Evolutionary conservation across 2,329 filamentous ascomycete genomes (phyloP).

Genomic region (Xylariaceae sp.): DNA sequence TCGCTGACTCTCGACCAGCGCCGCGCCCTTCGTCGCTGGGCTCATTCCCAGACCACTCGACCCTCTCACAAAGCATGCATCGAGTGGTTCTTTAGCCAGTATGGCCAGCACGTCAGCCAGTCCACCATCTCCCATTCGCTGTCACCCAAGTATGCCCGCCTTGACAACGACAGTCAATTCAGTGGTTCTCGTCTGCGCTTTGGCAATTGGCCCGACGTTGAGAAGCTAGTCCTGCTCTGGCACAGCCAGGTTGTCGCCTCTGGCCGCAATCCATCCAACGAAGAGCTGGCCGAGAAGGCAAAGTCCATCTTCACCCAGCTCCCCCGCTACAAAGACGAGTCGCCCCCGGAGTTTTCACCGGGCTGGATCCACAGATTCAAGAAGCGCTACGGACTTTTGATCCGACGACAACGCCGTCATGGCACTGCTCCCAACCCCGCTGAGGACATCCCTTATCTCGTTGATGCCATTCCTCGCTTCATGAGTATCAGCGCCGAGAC

Average conservation of each 20-base stretch:
- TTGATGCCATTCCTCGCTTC: constrained; percentile 56
- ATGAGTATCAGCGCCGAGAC: constrained; percentile 57
- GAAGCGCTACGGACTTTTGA: constrained; percentile 57
- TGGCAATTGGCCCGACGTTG: constrained; percentile 60
- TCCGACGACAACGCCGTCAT: constrained; percentile 53
- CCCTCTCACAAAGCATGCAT: constrained; percentile 61
- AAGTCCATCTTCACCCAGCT: constrained; percentile 56
- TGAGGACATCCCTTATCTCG: constrained; percentile 56
- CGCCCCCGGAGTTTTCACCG: constrained; percentile 58
- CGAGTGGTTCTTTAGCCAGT: constrained; percentile 58
- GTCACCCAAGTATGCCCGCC: constrained; percentile 58
- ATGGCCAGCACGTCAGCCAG: constrained; percentile 58
- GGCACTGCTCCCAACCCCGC: constrained; percentile 46
- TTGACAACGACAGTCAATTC: constrained; percentile 58
- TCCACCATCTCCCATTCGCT: constrained; percentile 61
- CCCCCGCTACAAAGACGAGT: constrained; percentile 57
- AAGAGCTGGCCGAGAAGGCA: constrained; percentile 60
- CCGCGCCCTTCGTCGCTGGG: constrained; percentile 57
- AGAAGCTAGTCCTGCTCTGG: constrained; percentile 82
- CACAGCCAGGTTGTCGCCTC: constrained; percentile 43
- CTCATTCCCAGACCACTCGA: constrained; percentile 51
- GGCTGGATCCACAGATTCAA: constrained; percentile 64
- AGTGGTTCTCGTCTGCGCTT: constrained; percentile 60
- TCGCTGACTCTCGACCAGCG: constrained; percentile 60
- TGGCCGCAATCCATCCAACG: constrained; percentile 58